Conservation (phyloP, 352 stramenopile species). For the Pythium inflatum region DNA sequence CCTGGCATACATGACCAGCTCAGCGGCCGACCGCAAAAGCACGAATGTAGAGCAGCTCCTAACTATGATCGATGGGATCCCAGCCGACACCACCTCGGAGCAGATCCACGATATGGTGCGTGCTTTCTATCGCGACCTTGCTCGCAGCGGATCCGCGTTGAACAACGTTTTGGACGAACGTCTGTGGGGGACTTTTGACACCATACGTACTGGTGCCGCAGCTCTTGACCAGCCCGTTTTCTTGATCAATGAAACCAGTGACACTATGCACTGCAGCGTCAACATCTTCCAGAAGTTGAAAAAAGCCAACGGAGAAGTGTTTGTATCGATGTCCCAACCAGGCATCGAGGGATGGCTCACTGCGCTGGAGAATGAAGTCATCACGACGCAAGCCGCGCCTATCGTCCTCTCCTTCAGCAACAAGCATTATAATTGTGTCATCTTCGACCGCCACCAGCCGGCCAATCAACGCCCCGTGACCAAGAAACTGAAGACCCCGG, state of each 20-base stretch:
- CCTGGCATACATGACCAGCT: neutral
- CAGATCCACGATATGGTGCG: neutral
- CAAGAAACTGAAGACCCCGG: conserved; percentile 4
- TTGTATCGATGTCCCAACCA: neutral
- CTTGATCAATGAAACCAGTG: neutral
- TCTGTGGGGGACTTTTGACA: conserved; percentile 13
- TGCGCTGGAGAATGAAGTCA: neutral
- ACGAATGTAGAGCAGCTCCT: neutral
- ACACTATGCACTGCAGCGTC: neutral
- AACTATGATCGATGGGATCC: neutral
- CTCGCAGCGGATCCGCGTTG: neutral
- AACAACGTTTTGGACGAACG: neutral
- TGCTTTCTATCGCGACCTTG: neutral
- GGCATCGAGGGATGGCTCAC: neutral
- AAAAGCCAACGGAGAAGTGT: neutral
- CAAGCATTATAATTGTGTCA: conserved; percentile 10
- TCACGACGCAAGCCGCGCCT: neutral
- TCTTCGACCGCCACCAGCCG: conserved; percentile 1
- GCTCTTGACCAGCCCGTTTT: neutral
- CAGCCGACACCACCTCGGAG: neutral
- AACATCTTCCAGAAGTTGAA: neutral
- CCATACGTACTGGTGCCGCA: neutral
- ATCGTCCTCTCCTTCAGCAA: neutral
- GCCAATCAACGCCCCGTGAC: neutral
- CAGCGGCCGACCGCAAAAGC: neutral